Conservation (phyloP, 495 filamentous ascomycete genomes). For the Pyrenula massariospora region DNA sequence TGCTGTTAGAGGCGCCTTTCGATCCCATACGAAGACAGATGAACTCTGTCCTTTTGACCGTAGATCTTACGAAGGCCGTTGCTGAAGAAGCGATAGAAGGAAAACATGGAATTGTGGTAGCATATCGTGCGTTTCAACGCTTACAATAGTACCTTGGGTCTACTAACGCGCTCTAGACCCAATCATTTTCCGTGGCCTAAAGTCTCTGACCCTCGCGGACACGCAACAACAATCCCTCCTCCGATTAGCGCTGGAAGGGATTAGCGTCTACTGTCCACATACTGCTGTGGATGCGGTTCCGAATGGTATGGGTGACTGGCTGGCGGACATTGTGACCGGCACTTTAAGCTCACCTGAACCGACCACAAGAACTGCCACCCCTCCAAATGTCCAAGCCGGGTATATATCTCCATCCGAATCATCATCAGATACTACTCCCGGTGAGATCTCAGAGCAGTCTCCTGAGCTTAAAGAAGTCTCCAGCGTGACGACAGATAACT, state of each 20-base stretch:
- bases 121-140: slow-evolving; percentile 58
- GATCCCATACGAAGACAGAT: slow-evolving; percentile 41
- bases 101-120: slow-evolving; percentile 65
- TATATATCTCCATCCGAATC: slow-evolving; percentile 2
- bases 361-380: slow-evolving; percentile 10
- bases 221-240: slow-evolving; percentile 78
- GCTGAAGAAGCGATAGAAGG: slow-evolving; percentile 78
- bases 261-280: slow-evolving; percentile 91
- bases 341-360: slow-evolving; percentile 20
- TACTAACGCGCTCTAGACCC: slow-evolving; percentile 48
- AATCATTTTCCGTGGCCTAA: slow-evolving; percentile 87
- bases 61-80: slow-evolving; percentile 84
- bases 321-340: slow-evolving; percentile 72
- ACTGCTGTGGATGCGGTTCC: slow-evolving; percentile 85
- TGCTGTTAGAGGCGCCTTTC: slow-evolving; percentile 68
- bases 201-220: slow-evolving; percentile 72
- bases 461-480: neutral
- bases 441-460: slow-evolving; percentile 4
- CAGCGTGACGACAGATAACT: neutral
- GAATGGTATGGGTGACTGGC: slow-evolving; percentile 87
- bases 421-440: neutral
- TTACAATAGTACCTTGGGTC: neutral
- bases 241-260: slow-evolving; percentile 72
- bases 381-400: neutral
- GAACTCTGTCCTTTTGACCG: slow-evolving; percentile 75